phyloP scores from a whole-genome alignment of 1,139 yeast genomes.

The Sugiyamaella castrensis region DNA sequence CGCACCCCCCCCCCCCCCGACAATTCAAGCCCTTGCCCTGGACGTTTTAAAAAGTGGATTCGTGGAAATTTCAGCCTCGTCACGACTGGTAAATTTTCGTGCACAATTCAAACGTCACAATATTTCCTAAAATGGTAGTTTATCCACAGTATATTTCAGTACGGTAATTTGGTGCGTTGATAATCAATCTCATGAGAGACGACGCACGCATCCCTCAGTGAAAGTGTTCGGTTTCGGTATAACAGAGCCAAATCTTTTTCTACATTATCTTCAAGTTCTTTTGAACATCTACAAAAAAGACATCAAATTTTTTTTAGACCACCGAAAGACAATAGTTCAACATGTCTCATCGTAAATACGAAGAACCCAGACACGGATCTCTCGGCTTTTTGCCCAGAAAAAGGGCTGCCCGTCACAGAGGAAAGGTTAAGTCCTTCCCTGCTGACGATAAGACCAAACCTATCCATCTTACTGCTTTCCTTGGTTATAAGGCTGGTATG shows the following conservation, averaged over 20 bases:
- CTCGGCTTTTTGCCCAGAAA: constrained; percentile 99
- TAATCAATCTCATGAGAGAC: no score
- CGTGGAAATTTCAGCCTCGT: no score
- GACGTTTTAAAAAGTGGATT: no score
- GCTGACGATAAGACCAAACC: constrained; percentile 98
- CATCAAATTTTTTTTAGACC: constrained; percentile 6
- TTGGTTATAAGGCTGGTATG: constrained; percentile 99
- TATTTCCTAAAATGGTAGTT: constrained; percentile 1
- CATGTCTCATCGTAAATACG: constrained; percentile 99
- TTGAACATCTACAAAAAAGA: constrained; percentile 12
- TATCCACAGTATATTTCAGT: constrained; percentile 1
- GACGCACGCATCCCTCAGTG: no score
- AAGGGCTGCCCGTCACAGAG: constrained; percentile 99
- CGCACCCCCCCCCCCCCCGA: no score
- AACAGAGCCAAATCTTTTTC: no score
- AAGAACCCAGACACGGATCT: constrained; percentile 99
- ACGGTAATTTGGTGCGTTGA: constrained; percentile 1
- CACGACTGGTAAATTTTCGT: no score
- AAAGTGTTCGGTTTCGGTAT: no score
- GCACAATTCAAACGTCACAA: not conserved
- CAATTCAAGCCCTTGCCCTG: no score
- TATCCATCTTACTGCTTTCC: constrained; percentile 98
- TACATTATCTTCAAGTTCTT: no score
- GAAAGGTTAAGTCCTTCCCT: constrained; percentile 99
- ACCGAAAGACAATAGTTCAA: constrained; percentile 16